A percentile compares a stretch with the other conserved stretches of the same genome.
phyloP scores from a whole-genome alignment of 805 yeast species.

The Monosporozyma solicola region DNA sequence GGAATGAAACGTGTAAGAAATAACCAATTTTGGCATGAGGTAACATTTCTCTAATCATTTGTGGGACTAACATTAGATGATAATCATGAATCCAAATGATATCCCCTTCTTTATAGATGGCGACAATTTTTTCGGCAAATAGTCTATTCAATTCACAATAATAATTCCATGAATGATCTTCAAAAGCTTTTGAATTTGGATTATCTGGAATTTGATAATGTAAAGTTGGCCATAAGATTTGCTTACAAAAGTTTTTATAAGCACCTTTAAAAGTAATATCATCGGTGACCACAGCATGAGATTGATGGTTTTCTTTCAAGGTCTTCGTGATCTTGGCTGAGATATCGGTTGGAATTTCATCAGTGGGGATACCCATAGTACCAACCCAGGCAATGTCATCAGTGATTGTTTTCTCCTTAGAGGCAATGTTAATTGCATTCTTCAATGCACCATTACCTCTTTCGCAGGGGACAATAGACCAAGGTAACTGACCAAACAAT shows the following conservation, averaged over 20 bases:
- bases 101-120: conserved; percentile 63
- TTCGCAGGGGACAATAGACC: conserved; percentile 59
- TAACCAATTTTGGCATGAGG: conserved; percentile 87
- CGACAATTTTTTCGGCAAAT: conserved; percentile 68
- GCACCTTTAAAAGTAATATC: conserved; percentile 85
- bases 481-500: conserved; percentile 46
- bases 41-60: conserved; percentile 62
- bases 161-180: conserved; percentile 88
- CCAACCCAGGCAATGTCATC: conserved; percentile 67
- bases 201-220: conserved; percentile 93
- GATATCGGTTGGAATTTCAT: conserved; percentile 54
- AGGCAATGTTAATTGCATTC: conserved; percentile 68
- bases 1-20: conserved; percentile 89
- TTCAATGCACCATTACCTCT: conserved; percentile 84
- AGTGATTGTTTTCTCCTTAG: conserved; percentile 31
- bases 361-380: conserved; percentile 87
- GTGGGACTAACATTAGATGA: conserved; percentile 79
- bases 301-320: conserved; percentile 41
- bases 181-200: conserved; percentile 88
- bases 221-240: conserved; percentile 92
- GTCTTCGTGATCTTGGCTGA: conserved; percentile 43
- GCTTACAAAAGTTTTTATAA: conserved; percentile 85
- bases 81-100: conserved; percentile 91
- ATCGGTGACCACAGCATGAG: conserved; percentile 60
- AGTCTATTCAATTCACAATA: conserved; percentile 67